These are phyloP conservation scores for Strobilomyces dryophilus DNA, from an alignment of 768 basidiomycete genomes.

Conservation along the genomic window DNA sequence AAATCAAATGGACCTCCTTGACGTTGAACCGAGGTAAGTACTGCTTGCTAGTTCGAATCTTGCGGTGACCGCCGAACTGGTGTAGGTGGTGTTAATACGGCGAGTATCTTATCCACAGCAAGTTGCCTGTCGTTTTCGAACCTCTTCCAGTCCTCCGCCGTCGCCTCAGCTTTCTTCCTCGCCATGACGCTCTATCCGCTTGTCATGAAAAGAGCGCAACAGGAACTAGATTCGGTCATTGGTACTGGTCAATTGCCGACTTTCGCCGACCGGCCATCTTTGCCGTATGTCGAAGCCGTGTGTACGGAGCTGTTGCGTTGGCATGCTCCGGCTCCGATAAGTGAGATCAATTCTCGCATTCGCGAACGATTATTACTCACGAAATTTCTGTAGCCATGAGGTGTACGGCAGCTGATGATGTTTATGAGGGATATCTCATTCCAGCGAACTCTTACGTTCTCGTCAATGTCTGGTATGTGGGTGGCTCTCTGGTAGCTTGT, in stretches of 20 bases:
- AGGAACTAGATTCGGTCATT: constrained; percentile 27
- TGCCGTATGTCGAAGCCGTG: constrained; percentile 28
- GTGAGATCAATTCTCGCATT: not conserved
- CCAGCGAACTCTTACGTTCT: constrained; percentile 19
- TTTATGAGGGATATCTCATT: constrained; percentile 20
- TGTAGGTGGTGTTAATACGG: constrained; percentile 26
- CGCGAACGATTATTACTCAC: too few species aligned
- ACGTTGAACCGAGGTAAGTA: constrained; percentile 15
- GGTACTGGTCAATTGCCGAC: constrained; percentile 23
- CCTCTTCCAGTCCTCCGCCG: too few species aligned
- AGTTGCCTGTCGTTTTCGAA: too few species aligned
- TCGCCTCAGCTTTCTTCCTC: constrained; percentile 17
- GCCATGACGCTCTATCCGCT: constrained; percentile 28
- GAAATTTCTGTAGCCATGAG: constrained; percentile 15
- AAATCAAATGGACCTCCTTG: constrained; percentile 14
- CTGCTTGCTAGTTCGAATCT: too few species aligned
- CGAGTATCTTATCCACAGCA: too few species aligned
- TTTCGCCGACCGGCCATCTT: constrained; percentile 18
- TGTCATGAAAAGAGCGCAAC: constrained; percentile 24
- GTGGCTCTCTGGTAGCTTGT: not conserved
- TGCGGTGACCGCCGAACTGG: too few species aligned
- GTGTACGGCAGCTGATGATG: constrained; percentile 10
- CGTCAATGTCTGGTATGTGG: constrained; percentile 17
- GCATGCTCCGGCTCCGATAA: constrained; percentile 15
- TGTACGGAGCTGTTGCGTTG: constrained; percentile 26